Evolutionary conservation across 192 early-diverging fungal genomes (phyloP).

Genomic region (Coemansia asiatica): DNA sequence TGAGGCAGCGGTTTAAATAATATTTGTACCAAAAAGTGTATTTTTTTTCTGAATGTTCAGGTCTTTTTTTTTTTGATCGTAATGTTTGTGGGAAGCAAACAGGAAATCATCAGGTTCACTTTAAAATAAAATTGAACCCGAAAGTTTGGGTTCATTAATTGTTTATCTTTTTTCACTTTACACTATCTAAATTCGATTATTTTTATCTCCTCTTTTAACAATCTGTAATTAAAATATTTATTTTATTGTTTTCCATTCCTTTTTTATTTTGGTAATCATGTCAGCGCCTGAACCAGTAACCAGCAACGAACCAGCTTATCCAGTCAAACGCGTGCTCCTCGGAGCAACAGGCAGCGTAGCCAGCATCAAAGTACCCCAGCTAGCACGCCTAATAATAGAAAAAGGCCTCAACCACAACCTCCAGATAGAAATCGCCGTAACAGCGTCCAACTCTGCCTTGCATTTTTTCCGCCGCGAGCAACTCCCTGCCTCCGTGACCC

Average conservation of each 20-base stretch:
- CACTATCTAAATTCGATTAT: no score
- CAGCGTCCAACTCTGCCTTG: slow-evolving; percentile 77
- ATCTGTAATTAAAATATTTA: neutral
- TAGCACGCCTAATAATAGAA: slow-evolving; percentile 47
- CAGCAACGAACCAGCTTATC: neutral
- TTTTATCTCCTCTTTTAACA: slow-evolving; percentile 3
- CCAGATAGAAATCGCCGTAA: slow-evolving; percentile 72
- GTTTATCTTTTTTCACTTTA: no score
- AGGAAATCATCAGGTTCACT: no score
- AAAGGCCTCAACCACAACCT: slow-evolving; percentile 15
- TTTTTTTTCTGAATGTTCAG: no score
- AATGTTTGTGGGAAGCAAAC: no score
- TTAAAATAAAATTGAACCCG: no score
- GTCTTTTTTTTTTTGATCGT: no score
- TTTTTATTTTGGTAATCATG: neutral
- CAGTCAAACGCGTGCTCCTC: slow-evolving; percentile 62
- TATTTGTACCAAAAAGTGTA: no score
- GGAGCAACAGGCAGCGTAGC: slow-evolving; percentile 90
- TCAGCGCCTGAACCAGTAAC: neutral
- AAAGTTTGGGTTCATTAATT: no score
- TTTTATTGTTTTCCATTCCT: neutral
- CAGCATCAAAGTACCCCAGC: slow-evolving; percentile 79
- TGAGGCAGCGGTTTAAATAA: neutral
- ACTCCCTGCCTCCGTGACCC: slow-evolving; percentile 54
- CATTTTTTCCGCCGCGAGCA: slow-evolving; percentile 76